These are phyloP conservation scores for Verticillium longisporum DNA, from an alignment of 2,329 filamentous ascomycete species.

Conservation along the genomic window DNA sequence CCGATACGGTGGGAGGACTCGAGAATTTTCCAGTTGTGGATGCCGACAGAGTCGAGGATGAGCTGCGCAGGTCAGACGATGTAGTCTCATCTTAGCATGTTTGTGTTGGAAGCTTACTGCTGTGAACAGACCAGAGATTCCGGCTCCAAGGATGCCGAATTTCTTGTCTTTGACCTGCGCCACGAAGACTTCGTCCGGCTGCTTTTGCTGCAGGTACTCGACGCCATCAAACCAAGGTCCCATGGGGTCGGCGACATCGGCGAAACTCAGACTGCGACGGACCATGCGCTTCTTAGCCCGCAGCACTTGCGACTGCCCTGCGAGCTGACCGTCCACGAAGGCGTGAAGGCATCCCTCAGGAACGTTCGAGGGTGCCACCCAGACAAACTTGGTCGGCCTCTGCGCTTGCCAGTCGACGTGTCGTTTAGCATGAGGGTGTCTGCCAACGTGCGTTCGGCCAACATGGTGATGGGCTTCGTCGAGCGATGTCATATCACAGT, in stretches of 20 bases:
- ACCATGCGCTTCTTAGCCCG: conserved; percentile 6
- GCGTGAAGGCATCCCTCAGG: conserved; percentile 14
- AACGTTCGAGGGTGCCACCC: conserved; percentile 8
- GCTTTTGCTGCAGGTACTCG: conserved; percentile 16
- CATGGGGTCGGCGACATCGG: conserved; percentile 12
- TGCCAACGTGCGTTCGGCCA: conserved; percentile 14
- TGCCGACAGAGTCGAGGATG: conserved; percentile 33
- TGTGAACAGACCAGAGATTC: conserved; percentile 25
- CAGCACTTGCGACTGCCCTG: conserved; percentile 14
- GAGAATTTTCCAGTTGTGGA: conserved; percentile 36
- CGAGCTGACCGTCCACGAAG: conserved; percentile 10
- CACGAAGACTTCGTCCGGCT: conserved; percentile 15
- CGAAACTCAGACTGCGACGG: conserved; percentile 7
- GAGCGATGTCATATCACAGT: conserved; percentile 4
- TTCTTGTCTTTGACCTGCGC: conserved; percentile 15
- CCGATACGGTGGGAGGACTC: conserved; percentile 33
- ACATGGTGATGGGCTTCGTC: conserved; percentile 10
- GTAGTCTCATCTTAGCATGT: background rate
- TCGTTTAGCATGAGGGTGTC: conserved; percentile 14
- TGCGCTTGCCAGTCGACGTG: conserved; percentile 10
- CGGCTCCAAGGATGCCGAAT: conserved; percentile 28
- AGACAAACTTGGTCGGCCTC: conserved; percentile 15
- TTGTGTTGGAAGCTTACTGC: conserved; percentile 12
- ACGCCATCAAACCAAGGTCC: conserved; percentile 18
- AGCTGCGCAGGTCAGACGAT: conserved; percentile 11